Evolutionary conservation across 2,329 filamentous ascomycete genomes (phyloP), one percentile per base, ranked within the genome.

Genomic region (Diaporthe sp.): DNA sequence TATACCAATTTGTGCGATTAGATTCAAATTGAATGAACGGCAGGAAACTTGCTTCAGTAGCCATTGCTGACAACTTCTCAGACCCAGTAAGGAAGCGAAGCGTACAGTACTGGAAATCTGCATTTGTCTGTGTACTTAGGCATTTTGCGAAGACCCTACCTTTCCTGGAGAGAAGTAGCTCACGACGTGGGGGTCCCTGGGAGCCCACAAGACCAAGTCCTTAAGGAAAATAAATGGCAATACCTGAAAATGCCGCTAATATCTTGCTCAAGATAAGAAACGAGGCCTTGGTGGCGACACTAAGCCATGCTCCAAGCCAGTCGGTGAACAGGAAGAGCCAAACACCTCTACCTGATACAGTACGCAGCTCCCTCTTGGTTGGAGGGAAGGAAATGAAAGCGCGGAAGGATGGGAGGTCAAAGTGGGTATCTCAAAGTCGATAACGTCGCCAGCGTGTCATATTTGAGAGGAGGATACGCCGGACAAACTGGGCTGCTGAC

Each of bases 191-290:
- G 37, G 10, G 37, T 39, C 37, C 37, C 37, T 13, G 37, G 37
- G 37, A 39, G 37, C 10, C 37, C 37, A 39, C 1, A 12, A 39
- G 37, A 13, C 4, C 37, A 39, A 13, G 12, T 13, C 37, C 37
- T 39, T 12, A 39, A 4, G 37, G 37, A 39, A 39, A 39, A 39
- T 10, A 39, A 77, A 90, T 91, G 90, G 47, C 8, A 17, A 7
- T 17, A 34, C 20, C 15, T 28, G 51, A 53, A 53, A 1, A 92
- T 95, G 1, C 93, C 93, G 0, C 91, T 91, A 77, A 90, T 95
- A 93, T 93, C 92, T 89, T 93, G 34, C 87, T 95, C 4, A 92
- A 95, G 78, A 92, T 92, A 0, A 89, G 87, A 76, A 90, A 90
- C 37, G 85, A 87, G 67, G 94, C 93, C 0, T 85, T 87, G 31